Base-by-base conservation (phyloP, 441 rosid genomes). In the Erysimum cheiri region DNA sequence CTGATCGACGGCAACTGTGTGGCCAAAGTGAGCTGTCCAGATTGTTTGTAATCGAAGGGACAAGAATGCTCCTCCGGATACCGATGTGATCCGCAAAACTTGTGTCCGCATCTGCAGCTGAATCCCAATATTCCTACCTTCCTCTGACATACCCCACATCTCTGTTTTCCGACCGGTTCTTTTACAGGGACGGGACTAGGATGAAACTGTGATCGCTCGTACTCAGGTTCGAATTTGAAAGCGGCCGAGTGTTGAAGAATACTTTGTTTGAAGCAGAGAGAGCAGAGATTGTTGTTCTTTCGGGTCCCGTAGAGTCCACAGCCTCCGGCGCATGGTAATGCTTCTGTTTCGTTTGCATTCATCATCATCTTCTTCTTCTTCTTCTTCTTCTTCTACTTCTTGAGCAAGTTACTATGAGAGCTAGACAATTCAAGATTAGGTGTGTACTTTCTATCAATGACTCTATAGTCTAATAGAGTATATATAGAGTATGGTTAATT, bases 21-120 rank as follows among this genome's bases (percentile, higher is more conserved):
- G 12, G 44, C 55, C 35, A 67, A 44, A 17, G 44, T 15, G 24
- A 56, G 14, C 7, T 47, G 46, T 37, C 59, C 74, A 17, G 74
- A 50, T 3, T 5, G 50, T 12, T 80, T 85, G 47, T 88, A 90
- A 73, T 92, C 96, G 17, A 82, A 90, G 0, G 83, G 79, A 66
- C 98, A 90, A 26, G 77, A 78, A 32, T 90, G 98, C 36, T 85
- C 87, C 77, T 92, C 96, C 0, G 94, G 87, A 82, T 88, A 89
- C 26, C 96, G 96, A 69, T 92, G 94, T 48, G 71, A 69, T 15
- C 85, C 82, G 64, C 98, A 92, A 77, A 82, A 92, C 65, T 84
- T 73, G 76, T 80, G 66, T 13, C 92, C 91, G 3, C 97, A 92
- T 67, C 82, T 82, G 78, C 96, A 92, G 46, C 64, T 81, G 55